Evolutionary conservation across 805 yeast species (phyloP).

Genomic region (Kodamaea hsintzibuensis): DNA sequence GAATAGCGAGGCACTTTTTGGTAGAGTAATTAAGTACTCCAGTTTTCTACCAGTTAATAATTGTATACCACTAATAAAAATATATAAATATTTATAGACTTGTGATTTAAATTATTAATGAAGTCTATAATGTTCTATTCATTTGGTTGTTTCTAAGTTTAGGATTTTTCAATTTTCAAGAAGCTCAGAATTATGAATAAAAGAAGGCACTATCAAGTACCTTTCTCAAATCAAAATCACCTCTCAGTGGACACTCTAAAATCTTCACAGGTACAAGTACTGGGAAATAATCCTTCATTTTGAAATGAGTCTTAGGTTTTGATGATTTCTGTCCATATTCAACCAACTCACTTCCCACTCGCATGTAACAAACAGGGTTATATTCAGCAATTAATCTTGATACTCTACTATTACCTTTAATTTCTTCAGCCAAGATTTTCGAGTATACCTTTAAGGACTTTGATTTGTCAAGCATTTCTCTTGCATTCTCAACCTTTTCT

Average conservation of each 20-base stretch:
- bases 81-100: too few relatives aligned
- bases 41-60: too few relatives aligned
- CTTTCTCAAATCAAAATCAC: slow-evolving; percentile 31
- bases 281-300: slow-evolving; percentile 11
- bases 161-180: too few relatives aligned
- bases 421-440: neutral
- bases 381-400: slow-evolving; percentile 17
- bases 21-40: too few relatives aligned
- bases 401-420: neutral
- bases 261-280: slow-evolving; percentile 34
- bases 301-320: slow-evolving; percentile 1
- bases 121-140: neutral
- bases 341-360: slow-evolving; percentile 1
- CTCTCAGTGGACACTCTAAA: slow-evolving; percentile 29
- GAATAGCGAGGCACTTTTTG: too few relatives aligned
- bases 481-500: slow-evolving; percentile 5
- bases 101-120: too few relatives aligned
- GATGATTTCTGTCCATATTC: slow-evolving; percentile 4
- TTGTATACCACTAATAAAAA: too few relatives aligned
- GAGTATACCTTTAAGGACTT: neutral
- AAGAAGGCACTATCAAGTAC: slow-evolving; percentile 37
- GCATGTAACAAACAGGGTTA: slow-evolving; percentile 25
- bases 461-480: slow-evolving; percentile 5
- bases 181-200: slow-evolving; percentile 35
- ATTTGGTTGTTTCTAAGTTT: too few relatives aligned